Percentiles rank a stretch among this genome's conserved stretches.
phyloP scores from a whole-genome alignment of 169 alveolate genomes.

The Eimeria acervulina region DNA sequence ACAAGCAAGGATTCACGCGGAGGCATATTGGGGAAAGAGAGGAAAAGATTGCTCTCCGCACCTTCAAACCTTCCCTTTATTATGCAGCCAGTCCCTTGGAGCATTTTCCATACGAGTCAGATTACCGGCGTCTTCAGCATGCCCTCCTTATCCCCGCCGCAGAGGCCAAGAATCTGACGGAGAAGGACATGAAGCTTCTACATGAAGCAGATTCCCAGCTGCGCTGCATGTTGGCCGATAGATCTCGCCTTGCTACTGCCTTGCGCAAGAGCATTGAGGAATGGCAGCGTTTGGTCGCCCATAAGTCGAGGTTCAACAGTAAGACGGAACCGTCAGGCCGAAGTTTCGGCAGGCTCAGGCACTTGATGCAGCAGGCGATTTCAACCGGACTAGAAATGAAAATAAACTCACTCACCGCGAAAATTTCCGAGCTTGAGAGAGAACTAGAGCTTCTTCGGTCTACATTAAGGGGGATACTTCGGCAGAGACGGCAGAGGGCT shows the following conservation, averaged over 20 bases:
- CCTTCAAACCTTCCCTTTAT: background rate
- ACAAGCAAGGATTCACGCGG: background rate
- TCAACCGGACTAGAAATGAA: background rate
- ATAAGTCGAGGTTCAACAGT: background rate
- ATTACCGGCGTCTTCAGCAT: background rate
- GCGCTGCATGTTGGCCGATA: background rate
- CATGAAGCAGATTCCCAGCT: background rate
- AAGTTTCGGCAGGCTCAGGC: background rate
- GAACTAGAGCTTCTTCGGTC: background rate
- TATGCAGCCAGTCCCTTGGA: background rate
- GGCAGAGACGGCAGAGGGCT: background rate
- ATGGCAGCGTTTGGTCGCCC: background rate
- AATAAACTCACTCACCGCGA: background rate
- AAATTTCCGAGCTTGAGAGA: background rate
- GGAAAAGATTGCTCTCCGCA: background rate
- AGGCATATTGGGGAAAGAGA: background rate
- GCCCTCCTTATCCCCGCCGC: background rate
- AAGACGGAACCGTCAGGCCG: background rate
- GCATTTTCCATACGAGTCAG: background rate
- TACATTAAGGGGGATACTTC: background rate
- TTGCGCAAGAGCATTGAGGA: background rate
- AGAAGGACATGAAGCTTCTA: background rate
- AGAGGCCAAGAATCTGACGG: background rate
- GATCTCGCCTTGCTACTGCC: background rate
- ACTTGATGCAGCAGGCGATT: background rate